Percentiles rank a stretch among this genome's conserved stretches.
phyloP scores from a whole-genome alignment of 2,329 filamentous ascomycete species.

The Diaporthe humulicola region DNA sequence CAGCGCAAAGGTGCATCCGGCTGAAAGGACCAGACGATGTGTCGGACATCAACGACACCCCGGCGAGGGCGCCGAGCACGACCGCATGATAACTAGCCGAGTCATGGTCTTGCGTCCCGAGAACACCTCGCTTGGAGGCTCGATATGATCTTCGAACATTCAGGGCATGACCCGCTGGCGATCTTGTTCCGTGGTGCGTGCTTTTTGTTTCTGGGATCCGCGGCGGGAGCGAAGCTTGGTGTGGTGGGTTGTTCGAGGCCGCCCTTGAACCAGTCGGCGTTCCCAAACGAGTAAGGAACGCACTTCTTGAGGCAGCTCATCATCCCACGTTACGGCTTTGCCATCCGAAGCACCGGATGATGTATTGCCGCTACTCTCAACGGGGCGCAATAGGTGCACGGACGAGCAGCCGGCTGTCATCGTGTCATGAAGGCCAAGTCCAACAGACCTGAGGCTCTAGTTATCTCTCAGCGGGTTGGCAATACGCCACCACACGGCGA shows the following conservation, averaged over 20 bases:
- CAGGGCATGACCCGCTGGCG: constrained; percentile 22
- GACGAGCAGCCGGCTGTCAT: background rate
- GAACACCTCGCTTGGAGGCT: background rate
- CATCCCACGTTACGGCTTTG: constrained; percentile 22
- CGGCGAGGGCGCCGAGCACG: background rate
- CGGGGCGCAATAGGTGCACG: constrained; percentile 25
- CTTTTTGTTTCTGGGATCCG: constrained; percentile 25
- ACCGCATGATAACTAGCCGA: constrained; percentile 13
- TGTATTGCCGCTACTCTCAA: constrained; percentile 11
- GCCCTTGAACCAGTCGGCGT: constrained; percentile 21
- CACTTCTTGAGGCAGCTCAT: constrained; percentile 8
- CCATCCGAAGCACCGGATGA: constrained; percentile 31
- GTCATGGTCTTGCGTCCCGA: background rate
- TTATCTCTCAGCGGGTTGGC: constrained; percentile 13
- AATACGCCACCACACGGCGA: background rate
- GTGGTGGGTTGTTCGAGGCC: constrained; percentile 22
- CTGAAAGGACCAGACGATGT: constrained; percentile 27
- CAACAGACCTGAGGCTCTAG: constrained; percentile 28
- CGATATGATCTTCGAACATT: constrained; percentile 14
- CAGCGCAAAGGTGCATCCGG: constrained; percentile 48
- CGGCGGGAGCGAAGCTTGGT: constrained; percentile 19
- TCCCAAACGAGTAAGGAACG: constrained; percentile 12
- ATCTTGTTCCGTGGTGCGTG: constrained; percentile 6
- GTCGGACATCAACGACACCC: constrained; percentile 26
- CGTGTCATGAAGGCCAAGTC: constrained; percentile 22